phyloP scores from a whole-genome alignment of 306 rosid species.

The Benincasa hispida region DNA sequence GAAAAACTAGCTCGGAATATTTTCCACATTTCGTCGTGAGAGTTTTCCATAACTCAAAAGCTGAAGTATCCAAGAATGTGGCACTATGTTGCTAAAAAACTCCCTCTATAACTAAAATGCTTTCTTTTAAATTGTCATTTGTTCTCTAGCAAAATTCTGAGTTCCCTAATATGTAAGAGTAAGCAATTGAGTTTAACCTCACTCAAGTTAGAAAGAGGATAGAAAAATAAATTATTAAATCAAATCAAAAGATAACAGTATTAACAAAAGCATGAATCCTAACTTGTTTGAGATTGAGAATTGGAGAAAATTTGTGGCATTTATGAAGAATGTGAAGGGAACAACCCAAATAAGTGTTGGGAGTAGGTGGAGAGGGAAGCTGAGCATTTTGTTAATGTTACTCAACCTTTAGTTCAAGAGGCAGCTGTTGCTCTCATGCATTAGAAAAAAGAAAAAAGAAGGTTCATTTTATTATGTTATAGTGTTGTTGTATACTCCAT shows the following conservation, averaged over 20 bases:
- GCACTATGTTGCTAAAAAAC: constrained; percentile 98
- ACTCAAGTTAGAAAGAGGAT: constrained; percentile 6
- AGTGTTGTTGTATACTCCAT: too few relatives aligned
- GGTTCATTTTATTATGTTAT: too few relatives aligned
- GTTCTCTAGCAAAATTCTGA: constrained; percentile 89
- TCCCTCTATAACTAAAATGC: constrained; percentile 65
- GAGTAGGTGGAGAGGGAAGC: too few relatives aligned
- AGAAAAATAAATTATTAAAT: constrained; percentile 1
- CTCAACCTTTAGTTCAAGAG: too few relatives aligned
- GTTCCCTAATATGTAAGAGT: constrained; percentile 54
- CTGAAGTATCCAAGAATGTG: constrained; percentile 89
- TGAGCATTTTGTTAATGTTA: too few relatives aligned
- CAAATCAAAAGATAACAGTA: background rate
- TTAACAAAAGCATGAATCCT: too few relatives aligned
- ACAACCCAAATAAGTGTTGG: too few relatives aligned
- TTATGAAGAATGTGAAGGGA: too few relatives aligned
- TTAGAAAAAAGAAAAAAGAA: too few relatives aligned
- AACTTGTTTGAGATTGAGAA: too few relatives aligned
- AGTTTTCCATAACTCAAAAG: constrained; percentile 81
- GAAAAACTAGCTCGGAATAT: constrained; percentile 85
- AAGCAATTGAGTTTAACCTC: constrained; percentile 19
- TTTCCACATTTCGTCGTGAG: constrained; percentile 94
- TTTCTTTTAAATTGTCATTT: constrained; percentile 76
- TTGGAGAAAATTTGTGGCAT: too few relatives aligned
- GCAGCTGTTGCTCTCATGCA: too few relatives aligned